Conservation (phyloP, 1,284 basidiomycete genomes). For the Peniophora sp. region DNA sequence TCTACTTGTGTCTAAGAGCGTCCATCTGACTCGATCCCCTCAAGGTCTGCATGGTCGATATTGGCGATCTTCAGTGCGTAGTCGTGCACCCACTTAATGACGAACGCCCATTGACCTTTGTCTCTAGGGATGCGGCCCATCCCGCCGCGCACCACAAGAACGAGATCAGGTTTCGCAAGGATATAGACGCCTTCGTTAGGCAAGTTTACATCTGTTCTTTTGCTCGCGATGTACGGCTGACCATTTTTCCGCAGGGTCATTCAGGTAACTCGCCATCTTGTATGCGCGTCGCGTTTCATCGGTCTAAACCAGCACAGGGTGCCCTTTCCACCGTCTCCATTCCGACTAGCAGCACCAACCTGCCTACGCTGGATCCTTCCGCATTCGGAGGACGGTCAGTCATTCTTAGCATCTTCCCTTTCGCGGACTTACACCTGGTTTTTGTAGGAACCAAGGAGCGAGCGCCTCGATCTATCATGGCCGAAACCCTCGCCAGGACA, state of each 20-base stretch:
- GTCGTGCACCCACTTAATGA: no score
- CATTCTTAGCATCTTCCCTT: neutral
- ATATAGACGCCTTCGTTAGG: slow-evolving; percentile 24
- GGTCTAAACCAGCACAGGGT: slow-evolving; percentile 7
- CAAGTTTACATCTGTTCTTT: slow-evolving; percentile 7
- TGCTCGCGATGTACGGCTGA: neutral
- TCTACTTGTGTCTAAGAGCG: neutral
- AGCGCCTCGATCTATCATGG: slow-evolving; percentile 9
- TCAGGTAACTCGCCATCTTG: slow-evolving; percentile 8
- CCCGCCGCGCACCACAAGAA: slow-evolving; percentile 24
- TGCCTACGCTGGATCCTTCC: slow-evolving; percentile 12
- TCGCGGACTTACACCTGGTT: neutral
- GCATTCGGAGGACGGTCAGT: slow-evolving; percentile 10
- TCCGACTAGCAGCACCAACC: slow-evolving; percentile 10
- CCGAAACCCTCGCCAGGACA: slow-evolving; percentile 14
- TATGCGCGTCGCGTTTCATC: neutral
- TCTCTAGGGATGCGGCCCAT: slow-evolving; percentile 8
- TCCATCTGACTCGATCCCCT: neutral
- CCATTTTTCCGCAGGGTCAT: slow-evolving; percentile 9
- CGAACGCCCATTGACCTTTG: no score
- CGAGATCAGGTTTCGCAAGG: slow-evolving; percentile 22
- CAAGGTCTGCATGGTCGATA: slow-evolving; percentile 14
- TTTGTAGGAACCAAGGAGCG: slow-evolving; percentile 3
- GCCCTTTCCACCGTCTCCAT: slow-evolving; percentile 15
- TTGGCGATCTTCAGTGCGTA: slow-evolving; percentile 9